Conservation (phyloP, 495 filamentous ascomycete genomes). For the Hypoxylon subgilvum region DNA sequence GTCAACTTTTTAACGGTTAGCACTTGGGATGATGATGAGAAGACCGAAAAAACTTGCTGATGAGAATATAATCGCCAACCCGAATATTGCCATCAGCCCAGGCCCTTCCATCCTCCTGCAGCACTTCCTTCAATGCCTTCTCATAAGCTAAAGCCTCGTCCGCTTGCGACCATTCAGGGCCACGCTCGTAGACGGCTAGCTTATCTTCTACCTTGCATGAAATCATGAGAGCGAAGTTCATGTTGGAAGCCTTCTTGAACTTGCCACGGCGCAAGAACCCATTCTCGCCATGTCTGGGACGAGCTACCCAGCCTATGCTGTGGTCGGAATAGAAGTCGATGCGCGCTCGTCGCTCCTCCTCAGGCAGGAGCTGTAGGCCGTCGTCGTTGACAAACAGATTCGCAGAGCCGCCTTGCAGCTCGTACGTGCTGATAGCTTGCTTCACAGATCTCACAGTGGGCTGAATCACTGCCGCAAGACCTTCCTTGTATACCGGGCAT, state of each 20-base stretch:
- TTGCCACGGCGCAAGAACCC: conserved; percentile 68
- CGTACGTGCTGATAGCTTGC: conserved; percentile 76
- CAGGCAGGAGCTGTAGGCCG: conserved; percentile 71
- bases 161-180: conserved; percentile 68
- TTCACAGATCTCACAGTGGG: conserved; percentile 75
- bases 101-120: conserved; percentile 70
- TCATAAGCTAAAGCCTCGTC: conserved; percentile 76
- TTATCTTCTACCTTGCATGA: conserved; percentile 77
- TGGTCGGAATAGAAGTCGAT: conserved; percentile 74
- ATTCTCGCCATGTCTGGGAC: conserved; percentile 68
- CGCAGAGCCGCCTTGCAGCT: conserved; percentile 78
- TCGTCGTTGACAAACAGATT: conserved; percentile 86
- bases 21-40: too few relatives aligned
- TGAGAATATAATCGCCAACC: conserved; percentile 78
- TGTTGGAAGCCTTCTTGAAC: conserved; percentile 82
- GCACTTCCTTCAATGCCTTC: conserved; percentile 68
- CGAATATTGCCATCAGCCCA: conserved; percentile 84
- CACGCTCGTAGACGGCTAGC: conserved; percentile 61
- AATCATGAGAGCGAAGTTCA: conserved; percentile 81
- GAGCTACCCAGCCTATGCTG: conserved; percentile 80
- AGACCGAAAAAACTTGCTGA: conserved; percentile 43
- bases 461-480: conserved; percentile 66
- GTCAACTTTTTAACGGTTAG: too few relatives aligned
- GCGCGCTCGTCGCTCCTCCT: conserved; percentile 68
- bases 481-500: conserved; percentile 77